Evolutionary conservation across 2,329 filamentous ascomycete species (phyloP), one percentile per base, ranked within the genome.

Genomic region (Blastomyces parvus): DNA sequence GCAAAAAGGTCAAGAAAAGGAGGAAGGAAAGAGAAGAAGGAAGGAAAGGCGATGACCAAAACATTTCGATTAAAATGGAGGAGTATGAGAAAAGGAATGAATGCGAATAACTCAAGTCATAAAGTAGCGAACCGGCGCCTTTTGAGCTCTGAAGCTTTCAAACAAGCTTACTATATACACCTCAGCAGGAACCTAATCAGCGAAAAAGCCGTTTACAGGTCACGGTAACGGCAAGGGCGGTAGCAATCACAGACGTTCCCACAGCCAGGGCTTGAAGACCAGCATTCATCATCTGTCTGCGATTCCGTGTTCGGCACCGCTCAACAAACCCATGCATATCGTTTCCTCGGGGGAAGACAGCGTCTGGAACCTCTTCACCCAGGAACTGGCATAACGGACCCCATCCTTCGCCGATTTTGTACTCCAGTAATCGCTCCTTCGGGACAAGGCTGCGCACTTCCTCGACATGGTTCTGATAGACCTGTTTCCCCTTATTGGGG

Each of bases 401-500:
- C 81, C 81, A 83, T 64, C 82, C 82, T 50, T 83, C 79, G 64
- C 78, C 77, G 69, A 83, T 80, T 69, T 78, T 77, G 73, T 82
- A 84, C 68, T 83, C 81, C 55, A 84, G 75, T 48, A 84, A 74
- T 64, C 79, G 78, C 65, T 82, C 81, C 8, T 76, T 71, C 3
- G 81, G 80, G 9, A 78, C 76, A 61, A 83, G 40, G 65, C 73
- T 73, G 62, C 78, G 78, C 33, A 85, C 78, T 67, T 82, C 76
- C 11, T 77, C 81, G 69, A 84, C 83, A 71, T 85, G 82, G 64
- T 82, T 78, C 50, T 76, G 73, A 77, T 84, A 89, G 56, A 85
- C 79, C 84, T 59, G 79, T 77, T 88, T 88, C 70, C 85, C 86
- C 64, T 83, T 79, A 72, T 82, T 82, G 70, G 83, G 82, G 72